Percentiles rank a stretch among this genome's conserved stretches.
Evolutionary conservation across 345 rosid species (phyloP).

Genomic region (Murraya paniculata): DNA sequence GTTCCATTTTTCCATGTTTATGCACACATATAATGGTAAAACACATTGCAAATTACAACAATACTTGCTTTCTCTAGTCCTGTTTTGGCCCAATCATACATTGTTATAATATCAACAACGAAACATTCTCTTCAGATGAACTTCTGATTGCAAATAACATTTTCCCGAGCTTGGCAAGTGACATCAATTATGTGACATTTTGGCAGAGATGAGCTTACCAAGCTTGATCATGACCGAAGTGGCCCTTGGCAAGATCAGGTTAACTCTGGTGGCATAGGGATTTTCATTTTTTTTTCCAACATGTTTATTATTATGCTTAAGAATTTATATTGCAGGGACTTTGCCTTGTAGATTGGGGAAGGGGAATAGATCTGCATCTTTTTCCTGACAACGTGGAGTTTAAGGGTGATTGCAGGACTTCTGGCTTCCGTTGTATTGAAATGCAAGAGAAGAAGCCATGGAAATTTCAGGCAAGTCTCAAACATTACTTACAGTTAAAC

Average conservation of each 20-base stretch:
- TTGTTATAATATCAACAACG: not conserved
- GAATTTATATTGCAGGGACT: constrained; percentile 59
- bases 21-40: not conserved
- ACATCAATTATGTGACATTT: constrained; percentile 8
- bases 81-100: not conserved
- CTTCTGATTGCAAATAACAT: not conserved
- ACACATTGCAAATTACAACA: not conserved
- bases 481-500: constrained; percentile 10
- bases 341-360: constrained; percentile 96
- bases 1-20: not conserved
- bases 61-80: not conserved
- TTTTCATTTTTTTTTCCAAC: not conserved
- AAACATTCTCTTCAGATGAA: not conserved
- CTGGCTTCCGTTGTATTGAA: constrained; percentile 86
- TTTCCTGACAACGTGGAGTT: constrained; percentile 61
- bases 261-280: constrained; percentile 2
- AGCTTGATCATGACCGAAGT: constrained; percentile 48
- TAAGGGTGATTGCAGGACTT: constrained; percentile 78
- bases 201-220: constrained; percentile 60
- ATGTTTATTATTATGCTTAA: not conserved
- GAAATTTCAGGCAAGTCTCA: constrained; percentile 75
- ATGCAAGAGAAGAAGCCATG: constrained; percentile 90
- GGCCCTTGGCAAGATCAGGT: constrained; percentile 87
- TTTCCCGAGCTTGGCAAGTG: not conserved
- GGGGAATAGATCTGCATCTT: constrained; percentile 81